Percentiles rank a stretch among this genome's conserved stretches.
Conservation (phyloP, 1,284 basidiomycete genomes). For the Takashimella tepidaria region DNA sequence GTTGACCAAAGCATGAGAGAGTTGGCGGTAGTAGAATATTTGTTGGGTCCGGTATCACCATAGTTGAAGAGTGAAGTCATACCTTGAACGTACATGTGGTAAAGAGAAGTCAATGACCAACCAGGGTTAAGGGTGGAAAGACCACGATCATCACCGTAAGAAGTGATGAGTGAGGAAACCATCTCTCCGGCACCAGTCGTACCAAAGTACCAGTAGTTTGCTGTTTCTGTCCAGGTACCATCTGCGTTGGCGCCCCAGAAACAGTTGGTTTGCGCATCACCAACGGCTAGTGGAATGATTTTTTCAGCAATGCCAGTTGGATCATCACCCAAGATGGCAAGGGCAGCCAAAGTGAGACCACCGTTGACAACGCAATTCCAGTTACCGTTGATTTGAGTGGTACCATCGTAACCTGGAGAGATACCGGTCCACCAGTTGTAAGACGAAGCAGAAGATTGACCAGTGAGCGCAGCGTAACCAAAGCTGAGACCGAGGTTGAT, state of each 20-base stretch:
- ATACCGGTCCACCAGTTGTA: constrained; percentile 52
- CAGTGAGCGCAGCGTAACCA: constrained; percentile 56
- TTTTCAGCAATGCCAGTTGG: constrained; percentile 64
- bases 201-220: constrained; percentile 95
- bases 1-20: constrained; percentile 60
- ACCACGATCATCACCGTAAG: constrained; percentile 72
- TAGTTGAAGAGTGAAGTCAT: constrained; percentile 84
- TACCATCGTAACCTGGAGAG: constrained; percentile 7
- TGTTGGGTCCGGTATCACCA: constrained; percentile 94
- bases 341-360: constrained; percentile 79
- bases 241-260: constrained; percentile 60
- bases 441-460: constrained; percentile 29
- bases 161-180: constrained; percentile 72
- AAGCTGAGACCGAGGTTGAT: constrained; percentile 69
- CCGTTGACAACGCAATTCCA: constrained; percentile 97
- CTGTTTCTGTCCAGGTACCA: constrained; percentile 91
- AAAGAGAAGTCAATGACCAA: constrained; percentile 71
- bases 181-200: constrained; percentile 92
- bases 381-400: constrained; percentile 59
- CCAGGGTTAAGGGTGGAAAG: constrained; percentile 65
- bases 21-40: constrained; percentile 56
- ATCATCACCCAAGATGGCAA: constrained; percentile 86
- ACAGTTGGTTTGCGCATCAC: constrained; percentile 77
- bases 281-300: constrained; percentile 56
- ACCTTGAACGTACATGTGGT: constrained; percentile 86